These are phyloP conservation scores for Aplosporella prunicola DNA, from an alignment of 2,329 filamentous ascomycete species.

Conservation along the genomic window DNA sequence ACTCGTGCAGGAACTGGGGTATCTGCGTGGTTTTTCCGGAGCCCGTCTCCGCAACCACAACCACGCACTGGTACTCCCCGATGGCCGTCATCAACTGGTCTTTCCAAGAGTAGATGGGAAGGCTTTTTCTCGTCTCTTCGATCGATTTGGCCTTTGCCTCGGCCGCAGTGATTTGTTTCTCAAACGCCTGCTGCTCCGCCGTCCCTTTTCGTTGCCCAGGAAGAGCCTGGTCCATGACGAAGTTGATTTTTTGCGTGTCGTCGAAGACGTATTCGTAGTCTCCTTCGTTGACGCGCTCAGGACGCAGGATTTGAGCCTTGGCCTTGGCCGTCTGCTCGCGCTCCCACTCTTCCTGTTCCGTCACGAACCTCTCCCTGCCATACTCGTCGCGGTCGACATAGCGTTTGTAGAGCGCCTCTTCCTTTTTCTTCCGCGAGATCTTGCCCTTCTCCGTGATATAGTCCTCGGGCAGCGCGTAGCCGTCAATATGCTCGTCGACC, in stretches of 20 bases:
- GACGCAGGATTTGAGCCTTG: conserved; percentile 69
- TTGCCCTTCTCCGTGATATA: conserved; percentile 92
- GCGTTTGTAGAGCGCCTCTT: conserved; percentile 80
- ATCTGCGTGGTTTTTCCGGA: conserved; percentile 94
- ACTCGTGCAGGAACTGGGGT: conserved; percentile 87
- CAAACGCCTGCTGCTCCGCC: conserved; percentile 68
- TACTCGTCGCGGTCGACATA: conserved; percentile 82
- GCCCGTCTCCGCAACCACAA: conserved; percentile 91
- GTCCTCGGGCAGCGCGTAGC: conserved; percentile 87
- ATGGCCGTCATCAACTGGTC: conserved; percentile 81
- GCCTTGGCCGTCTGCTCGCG: conserved; percentile 79
- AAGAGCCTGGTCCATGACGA: conserved; percentile 64
- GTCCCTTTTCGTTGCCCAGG: conserved; percentile 65
- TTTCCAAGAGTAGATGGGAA: conserved; percentile 83
- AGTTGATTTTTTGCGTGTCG: conserved; percentile 77
- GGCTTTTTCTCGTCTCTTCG: conserved; percentile 78
- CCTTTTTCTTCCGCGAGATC: conserved; percentile 76
- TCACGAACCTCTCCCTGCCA: conserved; percentile 81
- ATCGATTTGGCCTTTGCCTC: conserved; percentile 83
- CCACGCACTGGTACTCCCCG: conserved; percentile 74
- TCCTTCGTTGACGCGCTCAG: conserved; percentile 65
- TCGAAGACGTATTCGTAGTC: conserved; percentile 94
- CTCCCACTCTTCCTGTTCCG: conserved; percentile 95
- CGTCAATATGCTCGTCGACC: conserved; percentile 87
- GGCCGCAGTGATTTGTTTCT: conserved; percentile 75